These are phyloP conservation scores for Actinidia polygama DNA, from an alignment of 179 eudicot species.

Conservation along the genomic window DNA sequence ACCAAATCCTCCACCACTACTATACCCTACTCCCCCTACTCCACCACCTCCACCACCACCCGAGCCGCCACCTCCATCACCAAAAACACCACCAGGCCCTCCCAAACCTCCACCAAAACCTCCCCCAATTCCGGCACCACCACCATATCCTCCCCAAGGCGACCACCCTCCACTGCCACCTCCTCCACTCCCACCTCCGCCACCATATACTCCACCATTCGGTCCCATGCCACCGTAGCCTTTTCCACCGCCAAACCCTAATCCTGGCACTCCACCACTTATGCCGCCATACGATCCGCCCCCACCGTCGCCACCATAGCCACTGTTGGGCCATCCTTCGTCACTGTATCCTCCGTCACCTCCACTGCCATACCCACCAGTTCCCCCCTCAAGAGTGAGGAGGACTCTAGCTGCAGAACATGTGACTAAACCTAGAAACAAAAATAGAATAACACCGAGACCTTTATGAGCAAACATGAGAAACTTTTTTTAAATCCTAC, in stretches of 20 bases:
- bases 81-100: not conserved
- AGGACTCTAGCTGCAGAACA: conserved; percentile 41
- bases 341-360: not conserved
- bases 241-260: conserved; percentile 13
- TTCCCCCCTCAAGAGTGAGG: conserved; percentile 21
- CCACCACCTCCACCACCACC: conserved; percentile 14
- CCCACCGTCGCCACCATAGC: not conserved
- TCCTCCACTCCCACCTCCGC: conserved; percentile 21
- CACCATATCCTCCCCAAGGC: not conserved
- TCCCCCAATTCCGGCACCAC: not conserved
- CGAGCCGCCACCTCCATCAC: not conserved
- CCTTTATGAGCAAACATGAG: conserved; percentile 29
- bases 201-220: conserved; percentile 8
- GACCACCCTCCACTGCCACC: conserved; percentile 3
- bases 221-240: conserved; percentile 17
- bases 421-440: conserved; percentile 29
- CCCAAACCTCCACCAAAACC: not conserved
- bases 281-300: conserved; percentile 4
- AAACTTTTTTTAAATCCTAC: no score
- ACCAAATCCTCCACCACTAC: conserved; percentile 16
- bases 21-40: not conserved
- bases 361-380: conserved; percentile 6
- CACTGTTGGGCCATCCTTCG: conserved; percentile 25
- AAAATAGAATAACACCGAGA: conserved; percentile 26
- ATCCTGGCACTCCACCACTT: conserved; percentile 1